Evolutionary conservation across 140 eudicot genomes (phyloP), one percentile per base, ranked within the genome.

Genomic region (Cichorium intybus): DNA sequence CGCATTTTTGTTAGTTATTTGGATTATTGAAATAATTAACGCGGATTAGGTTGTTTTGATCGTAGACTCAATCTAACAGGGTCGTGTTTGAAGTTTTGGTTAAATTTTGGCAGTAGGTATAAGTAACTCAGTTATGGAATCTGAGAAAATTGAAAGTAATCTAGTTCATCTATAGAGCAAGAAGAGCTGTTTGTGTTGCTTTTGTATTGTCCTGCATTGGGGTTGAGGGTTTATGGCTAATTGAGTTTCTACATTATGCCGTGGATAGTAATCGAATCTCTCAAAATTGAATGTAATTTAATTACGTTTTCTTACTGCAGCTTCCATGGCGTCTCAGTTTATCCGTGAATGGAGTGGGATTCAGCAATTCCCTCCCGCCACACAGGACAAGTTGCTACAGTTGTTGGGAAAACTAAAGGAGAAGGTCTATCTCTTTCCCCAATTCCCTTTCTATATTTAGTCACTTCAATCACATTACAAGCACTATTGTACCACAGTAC

Each of bases 311-410:
- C n/a, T 48, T 37, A 2, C 65, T 56, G 73, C 62, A 73, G 79
- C 48, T 46, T 31, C 24, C 46, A 73, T 73, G 79, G 79, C 73
- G 58, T 73, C 79, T 24, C 73, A 65, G 26, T 20, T 81, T 28
- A 69, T 74, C 59, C 84, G 82, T 64, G 97, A 91, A 75, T 93
- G 99, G 99, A 81, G 84, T 52, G 95, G 97, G 61, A 79, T 93
- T 73, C 95, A 93, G 65, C 88, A 85, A 56, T 93, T 93, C 64
- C 99, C 99, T 56, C 78, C 87, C 41, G 96, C 97, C 18, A 93
- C 97, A 4, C 99, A 85, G 72, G 81, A 78, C 56, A 88, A 81
- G 79, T 72, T 93, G 50, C 82, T 82, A 51, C 84, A 88, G 45
- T 71, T 81, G 69, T 54, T 93, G 84, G 86, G 86, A 35, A 86